A percentile compares a stretch with the other conserved stretches of the same genome.
phyloP scores from a whole-genome alignment of 805 yeast genomes.

The Peterozyma xylosa region DNA sequence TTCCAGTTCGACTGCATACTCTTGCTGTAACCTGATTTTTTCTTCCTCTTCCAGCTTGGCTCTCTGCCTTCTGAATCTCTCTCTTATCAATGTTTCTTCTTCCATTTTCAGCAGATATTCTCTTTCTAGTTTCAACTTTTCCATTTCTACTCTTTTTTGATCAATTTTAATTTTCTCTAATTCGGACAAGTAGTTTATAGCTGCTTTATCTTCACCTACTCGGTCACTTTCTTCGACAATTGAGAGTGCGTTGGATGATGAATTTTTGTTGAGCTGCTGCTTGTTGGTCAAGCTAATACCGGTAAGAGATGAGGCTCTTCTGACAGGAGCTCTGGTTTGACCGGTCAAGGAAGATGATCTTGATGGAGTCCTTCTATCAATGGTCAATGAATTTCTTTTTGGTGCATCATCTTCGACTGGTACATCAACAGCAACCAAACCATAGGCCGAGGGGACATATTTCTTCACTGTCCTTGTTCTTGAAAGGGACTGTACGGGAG shows the following conservation, averaged over 20 bases:
- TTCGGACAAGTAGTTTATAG: conserved; percentile 4
- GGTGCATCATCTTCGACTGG: conserved; percentile 31
- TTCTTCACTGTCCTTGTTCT: conserved; percentile 47
- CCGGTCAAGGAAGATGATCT: conserved; percentile 10
- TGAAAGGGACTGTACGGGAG: background rate
- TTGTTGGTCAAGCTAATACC: conserved; percentile 10
- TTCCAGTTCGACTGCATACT: background rate
- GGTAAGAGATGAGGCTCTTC: conserved; percentile 13
- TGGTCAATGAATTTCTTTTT: conserved; percentile 7
- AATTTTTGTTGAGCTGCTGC: background rate
- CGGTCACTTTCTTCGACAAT: background rate
- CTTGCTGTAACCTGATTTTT: background rate
- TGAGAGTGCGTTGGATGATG: background rate
- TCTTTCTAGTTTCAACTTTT: conserved; percentile 27
- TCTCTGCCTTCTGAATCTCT: conserved; percentile 16
- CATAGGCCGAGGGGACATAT: conserved; percentile 69
- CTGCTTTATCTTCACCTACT: background rate
- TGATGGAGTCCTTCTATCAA: conserved; percentile 2
- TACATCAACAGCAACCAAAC: conserved; percentile 63
- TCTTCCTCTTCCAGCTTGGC: conserved; percentile 10
- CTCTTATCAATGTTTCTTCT: conserved; percentile 21
- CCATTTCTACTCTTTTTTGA: conserved; percentile 16
- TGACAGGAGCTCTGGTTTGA: conserved; percentile 4
- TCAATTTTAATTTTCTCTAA: background rate
- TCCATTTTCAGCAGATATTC: conserved; percentile 30